phyloP scores from a whole-genome alignment of 225 moss, liverwort and hornwort genomes.

The Straminergon stramineum region DNA sequence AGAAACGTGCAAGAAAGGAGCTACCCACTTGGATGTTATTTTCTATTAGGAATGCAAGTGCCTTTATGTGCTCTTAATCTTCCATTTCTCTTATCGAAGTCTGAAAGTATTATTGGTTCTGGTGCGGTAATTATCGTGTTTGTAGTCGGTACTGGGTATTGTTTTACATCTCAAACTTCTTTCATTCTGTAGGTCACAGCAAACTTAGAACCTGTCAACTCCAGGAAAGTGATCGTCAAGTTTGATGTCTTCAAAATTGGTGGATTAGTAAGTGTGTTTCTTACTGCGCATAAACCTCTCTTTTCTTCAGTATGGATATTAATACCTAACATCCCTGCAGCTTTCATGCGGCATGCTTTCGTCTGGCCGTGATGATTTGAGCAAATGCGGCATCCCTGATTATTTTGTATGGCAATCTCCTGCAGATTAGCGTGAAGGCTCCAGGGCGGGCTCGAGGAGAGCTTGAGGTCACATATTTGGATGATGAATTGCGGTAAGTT shows the following conservation, averaged over 20 bases:
- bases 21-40: neutral
- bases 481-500: conserved; percentile 64
- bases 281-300: neutral
- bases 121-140: neutral
- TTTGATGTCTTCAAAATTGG: conserved; percentile 87
- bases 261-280: conserved; percentile 52
- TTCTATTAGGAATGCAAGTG: neutral
- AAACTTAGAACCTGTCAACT: conserved; percentile 57
- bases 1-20: neutral
- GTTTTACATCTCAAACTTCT: neutral
- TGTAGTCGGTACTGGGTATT: neutral
- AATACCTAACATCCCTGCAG: neutral
- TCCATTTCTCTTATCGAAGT: neutral
- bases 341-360: neutral
- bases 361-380: neutral
- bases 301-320: neutral
- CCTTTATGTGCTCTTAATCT: neutral
- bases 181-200: conserved; percentile 63
- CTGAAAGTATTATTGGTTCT: neutral
- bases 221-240: conserved; percentile 58
- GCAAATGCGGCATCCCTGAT: neutral
- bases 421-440: conserved; percentile 74
- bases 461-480: conserved; percentile 77
- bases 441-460: conserved; percentile 70
- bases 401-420: neutral